A percentile compares a stretch with the other conserved stretches of the same genome.
phyloP scores from a whole-genome alignment of 495 filamentous ascomycete species.

The Penicillium coffeae region DNA sequence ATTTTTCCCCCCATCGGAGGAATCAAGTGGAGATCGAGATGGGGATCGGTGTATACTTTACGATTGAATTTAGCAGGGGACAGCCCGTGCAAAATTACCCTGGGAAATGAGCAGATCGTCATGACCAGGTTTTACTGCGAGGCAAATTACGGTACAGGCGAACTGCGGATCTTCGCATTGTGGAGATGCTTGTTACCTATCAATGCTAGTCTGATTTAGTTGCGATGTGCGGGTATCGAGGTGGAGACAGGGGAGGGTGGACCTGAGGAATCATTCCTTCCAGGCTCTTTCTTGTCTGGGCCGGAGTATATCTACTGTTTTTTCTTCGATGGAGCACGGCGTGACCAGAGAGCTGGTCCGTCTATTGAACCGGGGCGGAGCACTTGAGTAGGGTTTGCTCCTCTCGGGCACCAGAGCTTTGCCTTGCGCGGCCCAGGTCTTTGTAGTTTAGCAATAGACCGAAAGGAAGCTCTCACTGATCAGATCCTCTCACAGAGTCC shows the following conservation, averaged over 20 bases:
- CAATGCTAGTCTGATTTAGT: constrained; percentile 13
- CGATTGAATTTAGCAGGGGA: constrained; percentile 8
- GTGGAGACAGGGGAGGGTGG: constrained; percentile 5
- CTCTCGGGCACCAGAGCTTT: too few species aligned
- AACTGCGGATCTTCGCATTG: constrained; percentile 43
- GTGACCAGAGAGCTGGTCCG: not conserved
- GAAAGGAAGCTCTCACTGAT: too few species aligned
- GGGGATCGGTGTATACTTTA: constrained; percentile 3
- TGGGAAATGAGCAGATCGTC: constrained; percentile 19
- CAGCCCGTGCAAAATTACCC: constrained; percentile 34
- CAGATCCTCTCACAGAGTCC: too few species aligned
- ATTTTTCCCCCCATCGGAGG: constrained; percentile 8
- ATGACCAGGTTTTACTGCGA: constrained; percentile 18
- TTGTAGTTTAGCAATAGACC: too few species aligned
- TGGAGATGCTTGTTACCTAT: constrained; percentile 32
- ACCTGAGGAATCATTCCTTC: not conserved
- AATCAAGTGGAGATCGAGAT: constrained; percentile 6
- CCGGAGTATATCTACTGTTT: too few species aligned
- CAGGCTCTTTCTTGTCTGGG: too few species aligned
- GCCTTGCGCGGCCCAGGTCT: too few species aligned
- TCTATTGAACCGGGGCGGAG: too few species aligned
- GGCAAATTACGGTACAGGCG: constrained; percentile 41
- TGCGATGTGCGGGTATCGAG: constrained; percentile 22
- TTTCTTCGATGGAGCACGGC: not conserved
- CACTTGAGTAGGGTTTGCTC: too few species aligned